These are phyloP conservation scores for Teunomyces panamensis DNA, from an alignment of 805 yeast species.

Conservation along the genomic window DNA sequence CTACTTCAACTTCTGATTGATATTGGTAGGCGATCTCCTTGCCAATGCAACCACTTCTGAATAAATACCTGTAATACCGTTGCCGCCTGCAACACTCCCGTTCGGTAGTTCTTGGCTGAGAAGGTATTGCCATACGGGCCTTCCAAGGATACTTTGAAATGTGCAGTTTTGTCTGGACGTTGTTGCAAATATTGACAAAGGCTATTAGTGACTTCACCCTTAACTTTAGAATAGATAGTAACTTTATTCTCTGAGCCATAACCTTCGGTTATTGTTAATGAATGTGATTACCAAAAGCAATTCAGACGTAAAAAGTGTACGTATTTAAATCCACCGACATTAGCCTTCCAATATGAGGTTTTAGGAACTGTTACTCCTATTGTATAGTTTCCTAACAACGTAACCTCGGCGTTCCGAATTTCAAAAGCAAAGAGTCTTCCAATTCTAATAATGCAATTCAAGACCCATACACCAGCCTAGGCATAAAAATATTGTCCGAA, in stretches of 20 bases:
- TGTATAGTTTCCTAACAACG: slow-evolving; percentile 32
- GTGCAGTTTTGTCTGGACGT: slow-evolving; percentile 15
- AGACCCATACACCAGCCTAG: slow-evolving; percentile 33
- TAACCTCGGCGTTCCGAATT: slow-evolving; percentile 30
- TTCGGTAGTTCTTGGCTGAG: slow-evolving; percentile 44
- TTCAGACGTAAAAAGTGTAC: slow-evolving; percentile 46
- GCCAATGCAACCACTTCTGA: slow-evolving; percentile 25
- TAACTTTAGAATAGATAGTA: slow-evolving; percentile 48
- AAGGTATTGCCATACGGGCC: slow-evolving; percentile 63
- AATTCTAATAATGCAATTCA: slow-evolving; percentile 33
- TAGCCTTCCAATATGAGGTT: slow-evolving; percentile 33
- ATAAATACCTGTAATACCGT: slow-evolving; percentile 61
- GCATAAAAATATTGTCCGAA: slow-evolving; percentile 28
- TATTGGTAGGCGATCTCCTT: slow-evolving; percentile 14
- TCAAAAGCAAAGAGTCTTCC: slow-evolving; percentile 32
- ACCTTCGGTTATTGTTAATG: slow-evolving; percentile 54
- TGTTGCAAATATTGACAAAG: slow-evolving; percentile 27
- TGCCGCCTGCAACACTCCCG: slow-evolving; percentile 69
- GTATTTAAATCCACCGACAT: slow-evolving; percentile 59
- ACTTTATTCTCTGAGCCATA: slow-evolving; percentile 39
- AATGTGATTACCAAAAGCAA: slow-evolving; percentile 66
- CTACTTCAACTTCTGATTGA: slow-evolving; percentile 11
- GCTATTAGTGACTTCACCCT: slow-evolving; percentile 50
- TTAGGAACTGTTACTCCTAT: slow-evolving; percentile 33
- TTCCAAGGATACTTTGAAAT: slow-evolving; percentile 42